Evolutionary conservation across 2,329 filamentous ascomycete species (phyloP).

Genomic region (Mycosphaerella sp.): DNA sequence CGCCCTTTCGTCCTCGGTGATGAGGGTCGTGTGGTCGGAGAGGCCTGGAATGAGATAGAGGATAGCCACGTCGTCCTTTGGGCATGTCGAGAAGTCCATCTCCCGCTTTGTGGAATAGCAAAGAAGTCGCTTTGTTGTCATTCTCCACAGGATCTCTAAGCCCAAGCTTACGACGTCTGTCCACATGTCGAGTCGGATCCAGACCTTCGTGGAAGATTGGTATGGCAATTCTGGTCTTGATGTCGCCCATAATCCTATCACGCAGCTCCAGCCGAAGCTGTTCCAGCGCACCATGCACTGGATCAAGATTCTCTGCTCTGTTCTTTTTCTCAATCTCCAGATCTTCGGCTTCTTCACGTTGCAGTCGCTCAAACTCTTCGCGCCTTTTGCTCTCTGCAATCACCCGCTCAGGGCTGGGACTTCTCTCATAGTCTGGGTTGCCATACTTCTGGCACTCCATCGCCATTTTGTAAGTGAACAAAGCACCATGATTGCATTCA

Average conservation of each 20-base stretch:
- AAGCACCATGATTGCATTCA: constrained; percentile 68
- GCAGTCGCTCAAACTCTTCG: constrained; percentile 60
- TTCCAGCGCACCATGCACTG: constrained; percentile 75
- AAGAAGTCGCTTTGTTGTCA: constrained; percentile 49
- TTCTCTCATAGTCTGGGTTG: constrained; percentile 56
- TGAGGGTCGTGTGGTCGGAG: constrained; percentile 42
- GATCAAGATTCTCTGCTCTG: constrained; percentile 80
- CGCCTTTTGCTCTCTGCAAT: constrained; percentile 48
- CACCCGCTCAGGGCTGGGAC: constrained; percentile 47
- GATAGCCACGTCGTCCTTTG: constrained; percentile 39
- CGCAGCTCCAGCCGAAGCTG: constrained; percentile 72
- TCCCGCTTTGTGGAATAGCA: constrained; percentile 44
- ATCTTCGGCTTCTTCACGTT: constrained; percentile 71
- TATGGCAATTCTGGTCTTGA: constrained; percentile 78
- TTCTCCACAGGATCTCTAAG: constrained; percentile 58
- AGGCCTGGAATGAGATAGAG: constrained; percentile 27
- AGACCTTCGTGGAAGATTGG: constrained; percentile 75
- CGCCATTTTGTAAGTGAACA: constrained; percentile 89
- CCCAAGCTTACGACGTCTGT: constrained; percentile 73
- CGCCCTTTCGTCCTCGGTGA: constrained; percentile 35
- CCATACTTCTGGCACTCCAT: constrained; percentile 76
- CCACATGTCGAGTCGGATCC: constrained; percentile 70
- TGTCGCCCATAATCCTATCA: constrained; percentile 80
- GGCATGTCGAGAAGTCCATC: constrained; percentile 62
- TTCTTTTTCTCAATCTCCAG: constrained; percentile 85